These are phyloP conservation scores for Xylariomycetidae sp. DNA, from an alignment of 2,329 filamentous ascomycete genomes.

Conservation along the genomic window DNA sequence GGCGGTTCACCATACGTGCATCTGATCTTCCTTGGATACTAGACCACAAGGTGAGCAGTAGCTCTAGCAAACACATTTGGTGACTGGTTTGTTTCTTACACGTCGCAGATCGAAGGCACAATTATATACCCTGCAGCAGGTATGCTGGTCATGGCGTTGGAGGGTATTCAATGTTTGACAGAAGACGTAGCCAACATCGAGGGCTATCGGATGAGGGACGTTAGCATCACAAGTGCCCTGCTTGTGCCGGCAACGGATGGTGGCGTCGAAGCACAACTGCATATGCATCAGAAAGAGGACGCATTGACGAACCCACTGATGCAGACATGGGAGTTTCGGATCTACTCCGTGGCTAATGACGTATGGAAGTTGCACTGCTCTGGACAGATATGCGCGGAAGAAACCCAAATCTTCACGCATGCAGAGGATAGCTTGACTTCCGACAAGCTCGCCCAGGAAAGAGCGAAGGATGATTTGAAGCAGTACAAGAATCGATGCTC, in stretches of 20 bases:
- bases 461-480: no score
- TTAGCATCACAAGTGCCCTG: slow-evolving; percentile 5
- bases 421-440: background rate
- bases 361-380: slow-evolving; percentile 2
- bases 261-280: slow-evolving; percentile 6
- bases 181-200: background rate
- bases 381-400: background rate
- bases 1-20: slow-evolving; percentile 5
- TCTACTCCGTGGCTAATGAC: background rate
- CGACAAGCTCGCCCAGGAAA: no score
- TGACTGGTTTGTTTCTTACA: background rate
- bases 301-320: no score
- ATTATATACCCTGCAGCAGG: slow-evolving; percentile 5
- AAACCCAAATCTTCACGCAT: no score
- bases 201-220: slow-evolving; percentile 5
- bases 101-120: slow-evolving; percentile 1
- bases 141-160: slow-evolving; percentile 6
- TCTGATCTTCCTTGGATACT: slow-evolving; percentile 5
- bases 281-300: slow-evolving; percentile 4
- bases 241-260: slow-evolving; percentile 3
- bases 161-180: slow-evolving; percentile 1
- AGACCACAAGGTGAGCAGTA: slow-evolving; percentile 4
- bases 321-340: background rate
- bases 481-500: no score
- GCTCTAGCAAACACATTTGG: background rate